These are phyloP conservation scores for Dactylellina leptospora DNA, from an alignment of 2,329 filamentous ascomycete genomes.

Conservation along the genomic window DNA sequence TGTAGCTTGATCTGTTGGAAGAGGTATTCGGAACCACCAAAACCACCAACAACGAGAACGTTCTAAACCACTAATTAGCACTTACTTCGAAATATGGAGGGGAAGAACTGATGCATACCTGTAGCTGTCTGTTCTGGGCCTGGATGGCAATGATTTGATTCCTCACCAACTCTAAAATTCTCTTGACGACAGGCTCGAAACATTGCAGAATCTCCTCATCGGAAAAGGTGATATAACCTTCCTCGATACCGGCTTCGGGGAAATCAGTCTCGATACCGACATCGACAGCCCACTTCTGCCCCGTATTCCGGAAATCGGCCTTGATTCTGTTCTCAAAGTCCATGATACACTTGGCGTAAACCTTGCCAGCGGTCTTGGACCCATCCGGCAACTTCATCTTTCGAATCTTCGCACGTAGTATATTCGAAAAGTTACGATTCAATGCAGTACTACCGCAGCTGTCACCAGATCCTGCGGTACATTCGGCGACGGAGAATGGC, in stretches of 20 bases:
- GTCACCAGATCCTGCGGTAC: constrained; percentile 95
- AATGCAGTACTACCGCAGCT: constrained; percentile 98
- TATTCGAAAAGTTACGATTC: constrained; percentile 98
- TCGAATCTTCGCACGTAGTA: constrained; percentile 93
- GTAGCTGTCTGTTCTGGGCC: constrained; percentile 89
- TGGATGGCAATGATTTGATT: constrained; percentile 99
- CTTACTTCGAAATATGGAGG: neutral
- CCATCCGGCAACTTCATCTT: constrained; percentile 99
- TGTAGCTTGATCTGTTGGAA: constrained; percentile 99
- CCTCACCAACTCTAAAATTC: constrained; percentile 91
- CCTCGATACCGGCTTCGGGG: constrained; percentile 95
- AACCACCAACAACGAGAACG: constrained; percentile 95
- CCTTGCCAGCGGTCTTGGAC: constrained; percentile 95
- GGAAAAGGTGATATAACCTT: constrained; percentile 99
- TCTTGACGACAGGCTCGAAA: constrained; percentile 97
- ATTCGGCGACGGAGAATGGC: constrained; percentile 95
- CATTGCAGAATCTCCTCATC: constrained; percentile 99
- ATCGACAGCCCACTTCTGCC: constrained; percentile 98
- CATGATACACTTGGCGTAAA: constrained; percentile 99
- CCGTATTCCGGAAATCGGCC: constrained; percentile 98
- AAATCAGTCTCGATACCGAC: constrained; percentile 98
- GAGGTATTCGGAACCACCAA: constrained; percentile 96
- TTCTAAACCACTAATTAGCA: constrained; percentile 66
- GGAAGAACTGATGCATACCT: constrained; percentile 63
- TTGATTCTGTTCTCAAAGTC: constrained; percentile 99